Base-by-base conservation (phyloP, 352 stramenopile genomes). In the Phytophthora tubulina region DNA sequence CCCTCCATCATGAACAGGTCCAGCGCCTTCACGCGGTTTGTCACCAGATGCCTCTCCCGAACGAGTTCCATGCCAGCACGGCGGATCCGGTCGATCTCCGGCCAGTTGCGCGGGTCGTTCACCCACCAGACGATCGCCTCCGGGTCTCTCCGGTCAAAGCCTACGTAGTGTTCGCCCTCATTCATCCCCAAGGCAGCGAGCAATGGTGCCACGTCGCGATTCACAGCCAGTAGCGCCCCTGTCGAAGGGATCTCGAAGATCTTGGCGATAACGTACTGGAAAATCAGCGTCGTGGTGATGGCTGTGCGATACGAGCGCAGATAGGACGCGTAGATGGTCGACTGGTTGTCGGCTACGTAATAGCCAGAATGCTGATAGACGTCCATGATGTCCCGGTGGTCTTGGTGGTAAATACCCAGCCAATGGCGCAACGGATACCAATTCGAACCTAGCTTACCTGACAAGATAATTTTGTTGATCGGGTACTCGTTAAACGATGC, bases 181-280 rank as follows among this genome's bases (percentile, higher is more conserved):
- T 78, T 78, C 70, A 94, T 75, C 10, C 77, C 81, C 36, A 95
- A 51, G 4, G 75, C 73, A 14, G 79, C 63, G 8, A 95, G 70
- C 44, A 95, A 44, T 30, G 78, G 81, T 9, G 60, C 71, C 33
- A 89, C 73, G 46, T 95, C 86, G 39, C 75, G 74, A 63, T 94
- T 94, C 31, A 95, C 72, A 13, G 86, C 75, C 27, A 95, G 51
- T 17, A 95, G 70, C 41, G 86, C 70, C 3, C 88, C 88, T 0
- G 83, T 93, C 6, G 86, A 81, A 14, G 88, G 83, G 70, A 95
- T 95, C 78, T 94, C 84, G 46, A 95, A 94, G 32, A 94, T 69
- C 76, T 93, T 92, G 32, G 88, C 81, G 36, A 94, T 84, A 13
- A 95, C 70, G 39, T 90, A 95, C 68, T 93, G 81, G 65, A 92